Percentiles rank a stretch among this genome's conserved stretches.
Conservation (phyloP, 1,139 yeast genomes). For the Kurtzmaniella natalensis region DNA sequence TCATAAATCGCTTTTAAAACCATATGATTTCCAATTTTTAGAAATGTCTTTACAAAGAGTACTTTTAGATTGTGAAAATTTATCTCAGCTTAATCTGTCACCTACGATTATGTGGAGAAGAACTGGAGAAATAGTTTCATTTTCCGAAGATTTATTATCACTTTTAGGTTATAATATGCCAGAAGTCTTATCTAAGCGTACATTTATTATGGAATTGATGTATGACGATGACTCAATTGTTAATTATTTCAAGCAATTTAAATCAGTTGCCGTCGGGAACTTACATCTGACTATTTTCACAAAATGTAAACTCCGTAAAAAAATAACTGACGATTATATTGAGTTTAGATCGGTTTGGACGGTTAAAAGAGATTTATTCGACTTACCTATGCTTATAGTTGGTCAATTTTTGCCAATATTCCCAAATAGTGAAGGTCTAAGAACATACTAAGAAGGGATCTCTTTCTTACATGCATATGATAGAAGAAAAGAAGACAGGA, state of each 20-base stretch:
- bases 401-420: conserved; percentile 45
- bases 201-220: conserved; percentile 49
- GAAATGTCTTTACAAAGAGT: conserved; percentile 70
- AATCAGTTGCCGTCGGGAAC: conserved; percentile 48
- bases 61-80: conserved; percentile 58
- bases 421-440: conserved; percentile 36
- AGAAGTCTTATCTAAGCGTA: conserved; percentile 47
- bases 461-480: too few relatives aligned
- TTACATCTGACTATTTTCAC: conserved; percentile 48
- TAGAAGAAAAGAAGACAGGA: too few relatives aligned
- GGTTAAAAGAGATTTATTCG: conserved; percentile 80
- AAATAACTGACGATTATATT: conserved; percentile 25
- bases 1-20: conserved; percentile 57
- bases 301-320: conserved; percentile 40
- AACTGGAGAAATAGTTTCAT: conserved; percentile 71
- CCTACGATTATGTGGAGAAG: conserved; percentile 78
- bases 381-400: conserved; percentile 63
- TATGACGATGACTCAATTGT: conserved; percentile 45
- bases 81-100: conserved; percentile 54
- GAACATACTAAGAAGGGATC: conserved; percentile 33
- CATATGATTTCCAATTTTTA: conserved; percentile 60
- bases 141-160: conserved; percentile 62
- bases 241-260: conserved; percentile 40
- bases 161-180: conserved; percentile 53
- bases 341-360: conserved; percentile 62